Percentiles rank a stretch among this genome's conserved stretches.
phyloP scores from a whole-genome alignment of 495 filamentous ascomycete species.

The Sordaria brevicollis region DNA sequence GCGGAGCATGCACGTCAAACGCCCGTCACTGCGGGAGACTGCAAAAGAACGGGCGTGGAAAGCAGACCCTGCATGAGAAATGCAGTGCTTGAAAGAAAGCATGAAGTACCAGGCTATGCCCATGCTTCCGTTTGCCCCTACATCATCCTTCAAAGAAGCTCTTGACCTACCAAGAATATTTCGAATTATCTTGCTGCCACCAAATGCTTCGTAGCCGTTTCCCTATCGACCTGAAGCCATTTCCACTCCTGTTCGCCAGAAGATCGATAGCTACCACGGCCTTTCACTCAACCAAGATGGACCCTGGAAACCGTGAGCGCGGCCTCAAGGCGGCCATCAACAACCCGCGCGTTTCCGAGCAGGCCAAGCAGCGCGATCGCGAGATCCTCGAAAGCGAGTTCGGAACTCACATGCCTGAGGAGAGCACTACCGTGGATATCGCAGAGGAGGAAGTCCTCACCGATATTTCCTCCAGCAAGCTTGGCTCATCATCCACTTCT shows the following conservation, averaged over 20 bases:
- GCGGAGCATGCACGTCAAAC: background rate
- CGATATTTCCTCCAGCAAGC: background rate
- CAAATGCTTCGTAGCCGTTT: background rate
- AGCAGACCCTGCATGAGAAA: background rate
- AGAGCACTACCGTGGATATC: background rate
- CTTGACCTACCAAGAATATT: background rate
- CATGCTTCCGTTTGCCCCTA: background rate
- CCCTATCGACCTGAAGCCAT: background rate
- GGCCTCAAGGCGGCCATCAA: conserved; percentile 20
- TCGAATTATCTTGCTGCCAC: background rate
- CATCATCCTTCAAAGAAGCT: background rate
- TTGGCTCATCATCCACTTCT: background rate
- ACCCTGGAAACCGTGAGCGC: conserved; percentile 17
- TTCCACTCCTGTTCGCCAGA: background rate
- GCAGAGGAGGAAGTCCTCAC: background rate
- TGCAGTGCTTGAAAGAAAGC: background rate
- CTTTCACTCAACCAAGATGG: conserved; percentile 6
- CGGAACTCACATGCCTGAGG: background rate
- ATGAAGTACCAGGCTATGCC: background rate
- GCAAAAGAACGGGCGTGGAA: background rate
- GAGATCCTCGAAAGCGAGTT: conserved; percentile 12
- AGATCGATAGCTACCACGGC: background rate
- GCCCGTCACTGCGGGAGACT: background rate
- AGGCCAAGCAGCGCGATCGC: conserved; percentile 12
- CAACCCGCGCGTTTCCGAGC: conserved; percentile 17